Evolutionary conservation across 1,284 basidiomycete genomes (phyloP).

Genomic region (Anthracocystis walkeri): DNA sequence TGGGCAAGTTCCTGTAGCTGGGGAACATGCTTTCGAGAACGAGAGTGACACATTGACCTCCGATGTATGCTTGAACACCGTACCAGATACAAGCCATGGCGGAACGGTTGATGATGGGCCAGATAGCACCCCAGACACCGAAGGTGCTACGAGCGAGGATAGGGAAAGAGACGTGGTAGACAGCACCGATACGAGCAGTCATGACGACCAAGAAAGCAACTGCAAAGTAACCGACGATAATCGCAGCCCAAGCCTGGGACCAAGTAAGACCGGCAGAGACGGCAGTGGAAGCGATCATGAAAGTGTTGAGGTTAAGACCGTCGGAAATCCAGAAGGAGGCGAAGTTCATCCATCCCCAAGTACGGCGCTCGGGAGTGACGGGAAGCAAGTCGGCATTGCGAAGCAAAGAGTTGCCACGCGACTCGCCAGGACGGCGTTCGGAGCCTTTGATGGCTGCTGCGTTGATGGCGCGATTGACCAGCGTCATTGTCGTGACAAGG

Average conservation of each 20-base stretch:
- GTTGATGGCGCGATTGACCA: constrained; percentile 33
- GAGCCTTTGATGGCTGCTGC: constrained; percentile 41
- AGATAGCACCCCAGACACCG: constrained; percentile 83
- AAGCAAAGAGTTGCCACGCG: constrained; percentile 40
- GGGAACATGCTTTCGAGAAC: constrained; percentile 76
- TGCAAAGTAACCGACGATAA: constrained; percentile 76
- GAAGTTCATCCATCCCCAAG: constrained; percentile 55
- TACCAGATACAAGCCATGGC: constrained; percentile 79
- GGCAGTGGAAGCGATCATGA: constrained; percentile 49
- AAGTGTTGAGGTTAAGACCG: constrained; percentile 61
- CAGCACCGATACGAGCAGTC: constrained; percentile 80
- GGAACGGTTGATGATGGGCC: constrained; percentile 81
- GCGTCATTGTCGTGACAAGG: constrained; percentile 19
- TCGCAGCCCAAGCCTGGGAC: constrained; percentile 59
- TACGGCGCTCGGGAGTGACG: constrained; percentile 53
- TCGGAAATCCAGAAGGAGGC: constrained; percentile 65
- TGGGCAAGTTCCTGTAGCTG: constrained; percentile 78
- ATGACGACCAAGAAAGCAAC: constrained; percentile 81
- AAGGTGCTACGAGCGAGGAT: constrained; percentile 79
- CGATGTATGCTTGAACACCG: constrained; percentile 71
- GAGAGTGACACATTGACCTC: constrained; percentile 79
- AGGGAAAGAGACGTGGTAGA: constrained; percentile 77
- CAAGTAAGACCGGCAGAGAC: constrained; percentile 55
- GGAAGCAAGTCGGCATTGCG: constrained; percentile 59
- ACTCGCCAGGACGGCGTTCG: constrained; percentile 43